Evolutionary conservation across 2,329 filamentous ascomycete species (phyloP).

Genomic region (Shiraia bambusicola): DNA sequence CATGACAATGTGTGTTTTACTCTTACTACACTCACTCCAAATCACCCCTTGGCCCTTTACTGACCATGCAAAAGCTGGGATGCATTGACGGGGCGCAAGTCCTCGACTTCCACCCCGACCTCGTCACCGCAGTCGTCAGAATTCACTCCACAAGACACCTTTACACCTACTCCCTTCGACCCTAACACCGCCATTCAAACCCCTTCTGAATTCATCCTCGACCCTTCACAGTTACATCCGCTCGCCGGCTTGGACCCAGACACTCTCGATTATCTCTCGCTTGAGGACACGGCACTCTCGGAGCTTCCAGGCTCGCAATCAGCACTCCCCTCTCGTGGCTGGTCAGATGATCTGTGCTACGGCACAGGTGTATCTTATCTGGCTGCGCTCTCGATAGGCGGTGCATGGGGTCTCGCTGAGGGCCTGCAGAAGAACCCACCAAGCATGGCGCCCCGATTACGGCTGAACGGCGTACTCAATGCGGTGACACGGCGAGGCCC

Average conservation of each 20-base stretch:
- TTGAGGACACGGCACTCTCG: slow-evolving; percentile 88
- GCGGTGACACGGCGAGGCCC: slow-evolving; percentile 89
- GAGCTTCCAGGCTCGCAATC: slow-evolving; percentile 84
- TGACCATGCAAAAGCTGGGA: slow-evolving; percentile 48
- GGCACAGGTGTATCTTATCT: slow-evolving; percentile 94
- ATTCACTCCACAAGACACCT: slow-evolving; percentile 48
- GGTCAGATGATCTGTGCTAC: slow-evolving; percentile 97
- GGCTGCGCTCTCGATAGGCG: slow-evolving; percentile 79
- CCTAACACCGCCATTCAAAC: slow-evolving; percentile 70
- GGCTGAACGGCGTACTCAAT: slow-evolving; percentile 92
- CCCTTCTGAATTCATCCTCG: slow-evolving; percentile 85
- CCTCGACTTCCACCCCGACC: slow-evolving; percentile 43
- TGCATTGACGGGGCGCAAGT: slow-evolving; percentile 61
- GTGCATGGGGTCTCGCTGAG: slow-evolving; percentile 89
- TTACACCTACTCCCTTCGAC: slow-evolving; percentile 64
- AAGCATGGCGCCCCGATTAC: slow-evolving; percentile 83
- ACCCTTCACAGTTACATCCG: slow-evolving; percentile 87
- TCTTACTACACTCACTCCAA: background rate
- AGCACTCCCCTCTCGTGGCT: slow-evolving; percentile 89
- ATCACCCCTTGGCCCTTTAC: background rate
- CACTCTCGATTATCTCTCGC: slow-evolving; percentile 88
- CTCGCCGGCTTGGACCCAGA: slow-evolving; percentile 91
- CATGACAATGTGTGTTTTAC: slow-evolving; percentile 40
- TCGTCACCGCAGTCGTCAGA: slow-evolving; percentile 39
- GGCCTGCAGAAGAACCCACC: slow-evolving; percentile 71